Conservation (phyloP, 2,329 filamentous ascomycete genomes). For the Colletotrichum godetiae region DNA sequence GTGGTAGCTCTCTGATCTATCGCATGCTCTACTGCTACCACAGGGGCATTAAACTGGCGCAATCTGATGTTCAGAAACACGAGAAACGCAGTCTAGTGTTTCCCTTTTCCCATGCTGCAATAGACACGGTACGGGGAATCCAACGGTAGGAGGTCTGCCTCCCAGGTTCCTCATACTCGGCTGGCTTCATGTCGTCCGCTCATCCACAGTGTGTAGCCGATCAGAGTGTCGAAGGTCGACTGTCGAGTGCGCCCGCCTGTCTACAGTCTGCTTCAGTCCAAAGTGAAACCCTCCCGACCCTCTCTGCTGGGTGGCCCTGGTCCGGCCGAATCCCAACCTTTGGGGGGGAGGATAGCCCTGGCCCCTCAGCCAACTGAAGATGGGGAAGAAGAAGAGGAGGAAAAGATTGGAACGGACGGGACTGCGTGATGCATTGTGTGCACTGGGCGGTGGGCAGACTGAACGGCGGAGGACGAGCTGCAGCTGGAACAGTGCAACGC, state of each 20-base stretch:
- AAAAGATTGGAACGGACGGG: slow-evolving; percentile 18
- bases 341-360: background rate
- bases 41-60: slow-evolving; percentile 22
- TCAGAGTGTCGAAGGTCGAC: background rate
- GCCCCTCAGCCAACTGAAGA: background rate
- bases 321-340: slow-evolving; percentile 28
- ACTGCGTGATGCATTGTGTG: background rate
- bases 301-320: slow-evolving; percentile 22
- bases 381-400: background rate
- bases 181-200: slow-evolving; percentile 31
- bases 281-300: slow-evolving; percentile 29
- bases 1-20: background rate
- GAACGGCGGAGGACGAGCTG: background rate
- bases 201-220: slow-evolving; percentile 19
- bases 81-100: slow-evolving; percentile 34
- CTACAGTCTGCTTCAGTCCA: slow-evolving; percentile 25
- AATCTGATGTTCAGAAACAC: slow-evolving; percentile 34
- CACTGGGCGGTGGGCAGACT: slow-evolving; percentile 3
- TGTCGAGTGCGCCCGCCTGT: background rate
- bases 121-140: background rate
- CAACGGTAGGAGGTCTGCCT: slow-evolving; percentile 12
- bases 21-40: background rate
- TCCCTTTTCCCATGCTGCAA: slow-evolving; percentile 28
- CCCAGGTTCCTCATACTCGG: slow-evolving; percentile 24
- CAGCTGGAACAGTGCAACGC: slow-evolving; percentile 10